Percentiles rank a stretch among this genome's conserved stretches.
phyloP scores from a whole-genome alignment of 202 grass and related monocot genomes.

The Zoysia matrella region DNA sequence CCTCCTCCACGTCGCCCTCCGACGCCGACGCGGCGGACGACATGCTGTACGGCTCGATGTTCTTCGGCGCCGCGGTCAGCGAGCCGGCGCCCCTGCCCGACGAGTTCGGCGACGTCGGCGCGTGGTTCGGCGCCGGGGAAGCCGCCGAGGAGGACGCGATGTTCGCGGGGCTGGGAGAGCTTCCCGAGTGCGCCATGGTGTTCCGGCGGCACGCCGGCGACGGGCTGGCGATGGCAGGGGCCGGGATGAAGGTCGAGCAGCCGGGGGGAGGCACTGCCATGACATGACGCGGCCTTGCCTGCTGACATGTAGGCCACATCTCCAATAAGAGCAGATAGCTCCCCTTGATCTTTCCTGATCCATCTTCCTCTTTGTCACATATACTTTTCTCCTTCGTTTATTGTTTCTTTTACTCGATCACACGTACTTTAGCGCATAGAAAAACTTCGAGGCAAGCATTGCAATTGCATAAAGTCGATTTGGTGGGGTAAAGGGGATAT shows the following conservation, averaged over 20 bases:
- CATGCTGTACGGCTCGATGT: slow-evolving; percentile 61
- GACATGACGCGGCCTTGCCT: neutral
- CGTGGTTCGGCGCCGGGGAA: slow-evolving; percentile 12
- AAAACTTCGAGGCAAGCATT: neutral
- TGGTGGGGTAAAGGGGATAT: slow-evolving; percentile 2
- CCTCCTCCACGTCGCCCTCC: slow-evolving; percentile 56
- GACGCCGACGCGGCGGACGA: slow-evolving; percentile 57
- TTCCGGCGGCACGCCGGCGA: slow-evolving; percentile 57
- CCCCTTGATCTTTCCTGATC: slow-evolving; percentile 21
- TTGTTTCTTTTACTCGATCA: slow-evolving; percentile 13
- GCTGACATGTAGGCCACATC: slow-evolving; percentile 22
- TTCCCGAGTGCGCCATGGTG: slow-evolving; percentile 80
- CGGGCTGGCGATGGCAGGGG: slow-evolving; percentile 19
- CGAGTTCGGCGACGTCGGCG: slow-evolving; percentile 51
- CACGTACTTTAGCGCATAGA: slow-evolving; percentile 17
- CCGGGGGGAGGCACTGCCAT: slow-evolving; percentile 36
- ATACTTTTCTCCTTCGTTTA: neutral
- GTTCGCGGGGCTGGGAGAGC: slow-evolving; percentile 75
- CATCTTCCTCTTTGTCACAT: slow-evolving; percentile 24
- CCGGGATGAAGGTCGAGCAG: slow-evolving; percentile 38
- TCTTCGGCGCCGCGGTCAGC: slow-evolving; percentile 47
- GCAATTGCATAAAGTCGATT: slow-evolving; percentile 36
- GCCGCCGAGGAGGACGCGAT: slow-evolving; percentile 69
- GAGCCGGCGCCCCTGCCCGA: slow-evolving; percentile 46
- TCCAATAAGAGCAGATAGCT: slow-evolving; percentile 47